Base-by-base conservation (phyloP, 2,329 filamentous ascomycete genomes). In the Aulographum hederae region DNA sequence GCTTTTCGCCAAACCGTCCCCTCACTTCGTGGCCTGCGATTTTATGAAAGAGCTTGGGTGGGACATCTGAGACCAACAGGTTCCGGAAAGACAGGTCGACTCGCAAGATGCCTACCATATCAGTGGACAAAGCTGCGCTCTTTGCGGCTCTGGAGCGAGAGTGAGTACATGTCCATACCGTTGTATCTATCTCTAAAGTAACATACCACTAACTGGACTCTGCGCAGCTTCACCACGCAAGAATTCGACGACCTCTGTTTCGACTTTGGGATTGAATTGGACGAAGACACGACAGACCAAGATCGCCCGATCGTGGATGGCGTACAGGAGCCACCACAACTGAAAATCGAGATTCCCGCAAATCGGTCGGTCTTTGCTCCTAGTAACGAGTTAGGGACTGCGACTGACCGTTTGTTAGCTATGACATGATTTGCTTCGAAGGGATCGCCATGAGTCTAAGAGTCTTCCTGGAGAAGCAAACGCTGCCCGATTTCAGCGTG, bases 161-260 rank as follows among this genome's bases (percentile, higher is more conserved):
- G 71, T 94, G 69, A 55, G 67, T 56, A 18, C 26, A n/a, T n/a
- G n/a, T n/a, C n/a, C n/a, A n/a, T n/a, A n/a, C n/a, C n/a, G n/a
- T n/a, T n/a, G n/a, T n/a, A n/a, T n/a, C n/a, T n/a, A n/a, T n/a
- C n/a, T n/a, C n/a, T n/a, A n/a, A n/a, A n/a, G n/a, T n/a, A n/a
- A n/a, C n/a, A n/a, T n/a, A n/a, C n/a, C n/a, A n/a, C 44, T 46
- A 34, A 48, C 41, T 37, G 28, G 29, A 26, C 21, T 8, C n/a
- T 25, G 21, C 21, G 18, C 15, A 85, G 78, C 43, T 86, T 80
- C 57, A 93, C 86, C 34, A 89, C 81, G 40, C 73, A 92, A 46
- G 81, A 92, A 50, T 98, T 98, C 51, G 89, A 98, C 56, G 79
- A 92, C 50, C 67, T 98, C 44, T 95, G 89, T 58, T 98, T 98